Evolutionary conservation across 2,329 filamentous ascomycete species (phyloP).

Genomic region (Colletotrichum sp.): DNA sequence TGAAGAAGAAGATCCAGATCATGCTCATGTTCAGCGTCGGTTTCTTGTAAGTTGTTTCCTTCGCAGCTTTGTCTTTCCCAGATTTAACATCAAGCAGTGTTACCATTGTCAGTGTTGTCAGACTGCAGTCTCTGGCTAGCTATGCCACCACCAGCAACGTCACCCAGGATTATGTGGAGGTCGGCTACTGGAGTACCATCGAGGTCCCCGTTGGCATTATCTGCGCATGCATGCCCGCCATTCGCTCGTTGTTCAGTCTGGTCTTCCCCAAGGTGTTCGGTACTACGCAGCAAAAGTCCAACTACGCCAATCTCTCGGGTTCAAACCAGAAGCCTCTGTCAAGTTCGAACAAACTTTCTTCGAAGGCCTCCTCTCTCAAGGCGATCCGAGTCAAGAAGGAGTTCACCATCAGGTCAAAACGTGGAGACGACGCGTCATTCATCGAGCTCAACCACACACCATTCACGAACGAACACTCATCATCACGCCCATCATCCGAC

Average conservation of each 20-base stretch:
- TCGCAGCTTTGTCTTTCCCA: accelerated
- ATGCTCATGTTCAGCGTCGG: conserved; percentile 51
- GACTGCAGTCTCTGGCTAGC: conserved; percentile 27
- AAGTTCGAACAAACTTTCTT: not conserved
- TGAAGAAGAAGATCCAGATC: conserved; percentile 48
- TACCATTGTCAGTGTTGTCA: conserved; percentile 35
- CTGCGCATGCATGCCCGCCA: conserved; percentile 26
- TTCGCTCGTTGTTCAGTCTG: conserved; percentile 36
- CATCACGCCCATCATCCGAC: not conserved
- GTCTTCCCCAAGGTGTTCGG: conserved; percentile 39
- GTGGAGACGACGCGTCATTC: not conserved
- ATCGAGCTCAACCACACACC: not conserved
- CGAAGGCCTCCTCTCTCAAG: not conserved
- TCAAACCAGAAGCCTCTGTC: not conserved
- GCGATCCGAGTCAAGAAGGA: conserved; percentile 11
- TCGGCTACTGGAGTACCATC: conserved; percentile 19
- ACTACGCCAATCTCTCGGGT: conserved; percentile 8
- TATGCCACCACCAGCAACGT: conserved; percentile 26
- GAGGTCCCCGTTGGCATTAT: conserved; percentile 18
- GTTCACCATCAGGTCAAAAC: conserved; percentile 6
- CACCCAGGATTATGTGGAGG: conserved; percentile 22
- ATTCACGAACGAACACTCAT: not conserved
- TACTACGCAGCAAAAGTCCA: conserved; percentile 23
- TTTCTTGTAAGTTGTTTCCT: conserved; percentile 31
- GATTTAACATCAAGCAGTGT: conserved; percentile 26